Evolutionary conservation across 148 eudicot genomes (phyloP).

Genomic region (Chenopodium suecicum): DNA sequence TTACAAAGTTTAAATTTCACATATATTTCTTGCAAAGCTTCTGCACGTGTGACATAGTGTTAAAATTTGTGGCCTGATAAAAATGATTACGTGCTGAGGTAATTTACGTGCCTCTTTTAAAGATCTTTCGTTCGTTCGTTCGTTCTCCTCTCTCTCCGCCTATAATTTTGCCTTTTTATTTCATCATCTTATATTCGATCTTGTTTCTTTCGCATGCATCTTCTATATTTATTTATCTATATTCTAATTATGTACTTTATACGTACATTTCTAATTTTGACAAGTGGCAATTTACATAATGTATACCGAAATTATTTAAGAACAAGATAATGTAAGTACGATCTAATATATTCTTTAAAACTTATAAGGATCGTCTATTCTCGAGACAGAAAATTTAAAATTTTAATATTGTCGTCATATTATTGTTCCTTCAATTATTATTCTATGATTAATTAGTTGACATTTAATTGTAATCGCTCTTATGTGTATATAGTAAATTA

Average conservation of each 20-base stretch:
- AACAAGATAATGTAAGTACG: too few species aligned
- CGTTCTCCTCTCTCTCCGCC: conserved; percentile 4
- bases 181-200: not conserved
- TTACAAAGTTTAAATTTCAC: not conserved
- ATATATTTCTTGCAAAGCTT: not conserved
- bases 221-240: not conserved
- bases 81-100: conserved; percentile 22
- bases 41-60: conserved; percentile 17
- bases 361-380: not conserved
- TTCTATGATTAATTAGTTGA: too few species aligned
- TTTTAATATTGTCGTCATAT: too few species aligned
- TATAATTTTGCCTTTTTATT: conserved; percentile 14
- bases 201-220: conserved; percentile 1
- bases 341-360: too few species aligned
- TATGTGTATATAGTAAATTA: too few species aligned
- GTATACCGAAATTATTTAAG: not conserved
- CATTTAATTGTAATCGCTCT: too few species aligned
- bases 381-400: too few species aligned
- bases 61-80: not conserved
- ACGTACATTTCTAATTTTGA: too few species aligned
- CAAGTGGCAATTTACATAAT: not conserved
- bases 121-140: not conserved
- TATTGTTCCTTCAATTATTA: too few species aligned
- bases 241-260: not conserved
- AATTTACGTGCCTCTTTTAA: conserved; percentile 15